Percentiles rank a stretch among this genome's conserved stretches.
Evolutionary conservation across 768 basidiomycete species (phyloP).

Genomic region (Ramaria sp.): DNA sequence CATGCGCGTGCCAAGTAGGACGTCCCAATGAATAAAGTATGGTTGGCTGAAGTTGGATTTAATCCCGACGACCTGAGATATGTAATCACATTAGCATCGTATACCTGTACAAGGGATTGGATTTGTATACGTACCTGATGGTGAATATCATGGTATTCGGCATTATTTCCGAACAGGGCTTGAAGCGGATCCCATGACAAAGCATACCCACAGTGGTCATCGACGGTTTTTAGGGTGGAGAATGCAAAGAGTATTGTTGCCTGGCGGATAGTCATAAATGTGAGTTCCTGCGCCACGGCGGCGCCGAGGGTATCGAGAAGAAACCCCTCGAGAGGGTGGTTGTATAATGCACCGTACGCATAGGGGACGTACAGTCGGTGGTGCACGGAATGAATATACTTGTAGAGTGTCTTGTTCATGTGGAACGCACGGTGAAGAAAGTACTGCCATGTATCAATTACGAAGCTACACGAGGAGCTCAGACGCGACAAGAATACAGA

Average conservation of each 20-base stretch:
- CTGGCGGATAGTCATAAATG: slow-evolving; percentile 70
- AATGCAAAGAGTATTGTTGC: slow-evolving; percentile 73
- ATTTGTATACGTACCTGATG: slow-evolving; percentile 53
- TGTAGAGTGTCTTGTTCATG: slow-evolving; percentile 81
- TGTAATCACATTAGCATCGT: background rate
- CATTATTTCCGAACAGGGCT: slow-evolving; percentile 75
- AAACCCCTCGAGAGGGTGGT: slow-evolving; percentile 93
- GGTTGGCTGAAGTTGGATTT: slow-evolving; percentile 95
- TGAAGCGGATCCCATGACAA: slow-evolving; percentile 91
- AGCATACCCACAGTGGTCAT: slow-evolving; percentile 88
- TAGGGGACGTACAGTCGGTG: slow-evolving; percentile 96
- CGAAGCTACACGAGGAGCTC: slow-evolving; percentile 42
- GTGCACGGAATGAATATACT: slow-evolving; percentile 85
- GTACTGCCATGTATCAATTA: slow-evolving; percentile 98
- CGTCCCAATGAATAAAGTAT: slow-evolving; percentile 94
- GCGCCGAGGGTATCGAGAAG: slow-evolving; percentile 80
- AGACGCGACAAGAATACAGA: slow-evolving; percentile 1
- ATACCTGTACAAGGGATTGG: slow-evolving; percentile 7
- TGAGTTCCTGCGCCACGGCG: slow-evolving; percentile 56
- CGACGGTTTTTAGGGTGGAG: slow-evolving; percentile 86
- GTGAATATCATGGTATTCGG: slow-evolving; percentile 97
- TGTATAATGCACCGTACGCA: slow-evolving; percentile 94
- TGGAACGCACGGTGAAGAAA: slow-evolving; percentile 92
- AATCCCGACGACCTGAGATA: slow-evolving; percentile 50
- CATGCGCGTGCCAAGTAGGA: slow-evolving; percentile 73